Conservation (phyloP, 768 basidiomycete genomes). For the Chalciporus pseudorubinellus region DNA sequence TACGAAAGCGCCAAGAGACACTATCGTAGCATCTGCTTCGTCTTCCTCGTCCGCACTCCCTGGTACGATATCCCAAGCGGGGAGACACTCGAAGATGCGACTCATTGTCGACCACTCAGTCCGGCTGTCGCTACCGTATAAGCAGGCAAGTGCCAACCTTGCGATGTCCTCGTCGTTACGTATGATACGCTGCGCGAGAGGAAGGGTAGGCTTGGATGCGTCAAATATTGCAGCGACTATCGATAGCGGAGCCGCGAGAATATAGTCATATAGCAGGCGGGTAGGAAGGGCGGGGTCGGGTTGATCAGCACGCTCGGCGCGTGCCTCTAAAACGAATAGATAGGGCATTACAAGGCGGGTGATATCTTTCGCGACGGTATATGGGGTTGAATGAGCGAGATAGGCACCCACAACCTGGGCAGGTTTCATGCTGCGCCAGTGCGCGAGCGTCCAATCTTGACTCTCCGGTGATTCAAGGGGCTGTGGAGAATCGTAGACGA, state of each 20-base stretch:
- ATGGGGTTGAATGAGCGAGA: conserved; percentile 65
- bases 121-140: conserved; percentile 78
- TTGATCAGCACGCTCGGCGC: conserved; percentile 74
- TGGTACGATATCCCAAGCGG: conserved; percentile 72
- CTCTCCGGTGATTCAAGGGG: conserved; percentile 37
- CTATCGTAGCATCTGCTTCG: conserved; percentile 76
- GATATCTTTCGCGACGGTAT: conserved; percentile 66
- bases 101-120: conserved; percentile 85
- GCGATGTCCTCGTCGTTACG: conserved; percentile 81
- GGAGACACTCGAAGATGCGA: conserved; percentile 91
- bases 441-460: conserved; percentile 73
- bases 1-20: conserved; percentile 78
- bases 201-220: conserved; percentile 86
- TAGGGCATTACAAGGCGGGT: conserved; percentile 84
- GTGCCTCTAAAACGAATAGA: conserved; percentile 86
- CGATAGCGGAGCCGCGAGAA: conserved; percentile 65
- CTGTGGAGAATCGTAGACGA: conserved; percentile 79
- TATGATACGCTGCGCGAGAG: conserved; percentile 67
- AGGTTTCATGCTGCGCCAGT: conserved; percentile 72
- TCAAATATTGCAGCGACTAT: conserved; percentile 79
- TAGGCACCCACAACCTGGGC: conserved; percentile 70
- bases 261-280: conserved; percentile 68
- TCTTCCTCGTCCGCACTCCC: conserved; percentile 66
- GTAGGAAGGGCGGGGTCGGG: conserved; percentile 67
- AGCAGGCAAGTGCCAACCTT: conserved; percentile 78